Conservation (phyloP, 495 filamentous ascomycete species). For the Chaetomium fimeti region DNA sequence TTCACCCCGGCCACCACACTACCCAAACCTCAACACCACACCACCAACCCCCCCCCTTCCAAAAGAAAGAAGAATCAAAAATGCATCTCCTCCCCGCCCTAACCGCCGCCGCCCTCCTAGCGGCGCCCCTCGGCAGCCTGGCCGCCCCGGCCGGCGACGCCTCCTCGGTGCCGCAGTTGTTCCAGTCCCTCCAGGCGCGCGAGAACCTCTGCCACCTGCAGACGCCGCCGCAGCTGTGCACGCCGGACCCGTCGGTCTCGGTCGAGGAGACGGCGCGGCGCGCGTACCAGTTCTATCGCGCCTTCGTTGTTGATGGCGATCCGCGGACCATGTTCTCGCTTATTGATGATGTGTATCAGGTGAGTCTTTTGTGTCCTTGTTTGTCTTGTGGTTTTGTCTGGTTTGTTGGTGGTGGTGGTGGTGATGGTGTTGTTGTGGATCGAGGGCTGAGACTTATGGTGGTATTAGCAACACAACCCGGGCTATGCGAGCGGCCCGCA, state of each 20-base stretch:
- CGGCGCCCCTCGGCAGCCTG: slow-evolving; percentile 24
- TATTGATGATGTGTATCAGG: slow-evolving; percentile 36
- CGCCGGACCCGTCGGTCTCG: slow-evolving; percentile 40
- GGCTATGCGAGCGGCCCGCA: slow-evolving; percentile 8
- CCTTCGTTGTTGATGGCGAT: slow-evolving; percentile 49
- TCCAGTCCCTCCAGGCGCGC: slow-evolving; percentile 31
- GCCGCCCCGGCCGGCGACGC: slow-evolving; percentile 31
- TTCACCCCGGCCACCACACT: background rate
- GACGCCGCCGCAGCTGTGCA: slow-evolving; percentile 43
- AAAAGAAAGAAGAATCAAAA: no score
- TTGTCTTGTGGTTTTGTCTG: no score
- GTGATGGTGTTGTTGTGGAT: background rate
- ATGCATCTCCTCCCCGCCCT: slow-evolving; percentile 2
- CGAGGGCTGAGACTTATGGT: background rate
- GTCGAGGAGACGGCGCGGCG: slow-evolving; percentile 47
- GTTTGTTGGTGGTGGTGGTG: no score
- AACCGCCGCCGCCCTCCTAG: slow-evolving; percentile 20
- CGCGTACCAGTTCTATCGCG: slow-evolving; percentile 51
- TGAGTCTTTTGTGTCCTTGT: background rate
- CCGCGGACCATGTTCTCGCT: slow-evolving; percentile 49
- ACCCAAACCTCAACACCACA: background rate
- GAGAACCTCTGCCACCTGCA: slow-evolving; percentile 47
- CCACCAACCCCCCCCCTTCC: background rate
- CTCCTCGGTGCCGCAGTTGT: slow-evolving; percentile 20
- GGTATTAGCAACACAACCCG: slow-evolving; percentile 5